Evolutionary conservation across 2,329 filamentous ascomycete genomes (phyloP).

Genomic region (Venturiaceae sp.): DNA sequence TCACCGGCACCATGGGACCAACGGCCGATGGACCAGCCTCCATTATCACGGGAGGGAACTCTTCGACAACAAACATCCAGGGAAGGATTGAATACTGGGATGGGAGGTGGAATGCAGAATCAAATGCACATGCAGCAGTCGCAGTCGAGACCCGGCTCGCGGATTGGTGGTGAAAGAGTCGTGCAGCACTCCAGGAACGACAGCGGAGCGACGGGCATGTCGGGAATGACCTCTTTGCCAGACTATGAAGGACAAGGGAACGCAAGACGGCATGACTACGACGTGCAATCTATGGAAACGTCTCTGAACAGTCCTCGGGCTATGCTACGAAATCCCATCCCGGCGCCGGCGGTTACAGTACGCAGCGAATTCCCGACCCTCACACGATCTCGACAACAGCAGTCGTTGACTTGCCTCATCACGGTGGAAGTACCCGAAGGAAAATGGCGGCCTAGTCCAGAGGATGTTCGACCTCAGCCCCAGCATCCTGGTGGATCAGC

Average conservation of each 20-base stretch:
- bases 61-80: not conserved
- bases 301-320: constrained; percentile 64
- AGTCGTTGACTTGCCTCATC: constrained; percentile 86
- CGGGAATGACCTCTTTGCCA: constrained; percentile 47
- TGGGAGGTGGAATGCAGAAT: not conserved
- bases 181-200: constrained; percentile 48
- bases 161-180: not conserved
- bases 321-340: constrained; percentile 74
- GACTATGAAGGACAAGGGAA: constrained; percentile 69
- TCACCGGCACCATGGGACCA: constrained; percentile 8
- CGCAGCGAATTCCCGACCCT: constrained; percentile 95
- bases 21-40: not conserved
- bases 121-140: not conserved
- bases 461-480: constrained; percentile 56
- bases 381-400: constrained; percentile 83
- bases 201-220: constrained; percentile 67
- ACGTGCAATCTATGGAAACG: constrained; percentile 92
- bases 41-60: not conserved
- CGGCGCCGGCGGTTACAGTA: constrained; percentile 82
- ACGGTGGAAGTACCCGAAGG: constrained; percentile 90
- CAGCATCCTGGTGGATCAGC: constrained; percentile 34
- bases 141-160: not conserved
- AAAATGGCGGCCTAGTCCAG: constrained; percentile 79
- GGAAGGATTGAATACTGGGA: not conserved
- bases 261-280: constrained; percentile 78